Percentiles rank a stretch among this genome's conserved stretches.
Evolutionary conservation across 129 eudicot genomes (phyloP).

Genomic region (Daucus carota): DNA sequence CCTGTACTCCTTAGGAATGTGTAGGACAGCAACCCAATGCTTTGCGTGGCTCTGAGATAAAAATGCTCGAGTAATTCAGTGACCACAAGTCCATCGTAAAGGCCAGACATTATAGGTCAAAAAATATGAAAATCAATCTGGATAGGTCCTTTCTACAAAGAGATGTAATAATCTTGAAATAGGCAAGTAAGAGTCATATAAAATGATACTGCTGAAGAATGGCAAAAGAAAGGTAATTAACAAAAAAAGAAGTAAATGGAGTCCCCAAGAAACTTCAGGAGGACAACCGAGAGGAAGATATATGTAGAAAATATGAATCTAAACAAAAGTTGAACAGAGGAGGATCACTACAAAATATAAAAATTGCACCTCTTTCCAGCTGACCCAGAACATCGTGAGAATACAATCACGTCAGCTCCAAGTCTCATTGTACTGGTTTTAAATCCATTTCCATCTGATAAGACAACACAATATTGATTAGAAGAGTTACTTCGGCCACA

Average conservation of each 20-base stretch:
- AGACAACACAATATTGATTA: constrained; percentile 13
- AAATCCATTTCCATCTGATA: constrained; percentile 90
- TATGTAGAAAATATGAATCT: background rate
- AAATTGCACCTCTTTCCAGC: constrained; percentile 53
- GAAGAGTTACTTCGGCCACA: background rate
- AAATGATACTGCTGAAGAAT: background rate
- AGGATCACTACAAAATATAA: background rate
- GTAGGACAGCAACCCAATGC: constrained; percentile 88
- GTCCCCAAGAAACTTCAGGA: background rate
- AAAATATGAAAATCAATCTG: background rate
- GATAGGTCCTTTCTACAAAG: background rate
- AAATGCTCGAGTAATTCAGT: background rate
- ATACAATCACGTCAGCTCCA: constrained; percentile 97
- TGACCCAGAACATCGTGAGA: constrained; percentile 57
- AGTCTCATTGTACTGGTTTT: constrained; percentile 99
- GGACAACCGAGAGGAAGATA: background rate
- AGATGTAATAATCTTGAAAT: background rate
- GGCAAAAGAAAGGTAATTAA: background rate
- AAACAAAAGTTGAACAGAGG: background rate
- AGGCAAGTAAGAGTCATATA: background rate
- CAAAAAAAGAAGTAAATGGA: background rate
- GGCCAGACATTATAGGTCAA: background rate
- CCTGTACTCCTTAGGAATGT: constrained; percentile 77
- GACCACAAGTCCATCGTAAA: background rate
- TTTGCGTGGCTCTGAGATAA: constrained; percentile 61